Evolutionary conservation across 2,329 filamentous ascomycete genomes (phyloP).

Genomic region (Hypoxylon sp.): DNA sequence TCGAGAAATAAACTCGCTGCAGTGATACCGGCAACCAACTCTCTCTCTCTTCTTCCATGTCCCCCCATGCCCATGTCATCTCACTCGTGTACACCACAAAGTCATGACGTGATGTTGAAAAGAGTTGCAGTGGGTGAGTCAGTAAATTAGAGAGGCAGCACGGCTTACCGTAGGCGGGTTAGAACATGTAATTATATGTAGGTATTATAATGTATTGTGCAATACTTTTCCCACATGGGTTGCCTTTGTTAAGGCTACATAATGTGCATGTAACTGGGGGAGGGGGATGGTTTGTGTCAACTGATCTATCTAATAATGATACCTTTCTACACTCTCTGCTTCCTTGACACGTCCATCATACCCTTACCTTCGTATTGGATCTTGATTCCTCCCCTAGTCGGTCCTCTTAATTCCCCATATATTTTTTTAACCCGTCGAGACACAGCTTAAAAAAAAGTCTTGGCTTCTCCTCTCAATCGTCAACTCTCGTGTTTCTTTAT

Average conservation of each 20-base stretch:
- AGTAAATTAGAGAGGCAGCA: conserved; percentile 11
- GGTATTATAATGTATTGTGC: conserved; percentile 12
- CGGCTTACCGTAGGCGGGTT: conserved; percentile 7
- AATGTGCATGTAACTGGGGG: not conserved
- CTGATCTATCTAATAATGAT: conserved; percentile 24
- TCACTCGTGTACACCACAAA: conserved; percentile 14
- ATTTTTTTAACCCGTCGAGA: conserved; percentile 18
- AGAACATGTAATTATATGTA: conserved; percentile 1
- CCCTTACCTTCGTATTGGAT: conserved; percentile 19
- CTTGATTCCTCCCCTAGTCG: conserved; percentile 9
- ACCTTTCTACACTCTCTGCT: conserved; percentile 11
- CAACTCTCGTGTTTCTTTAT: conserved; percentile 47
- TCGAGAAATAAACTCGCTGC: conserved; percentile 16
- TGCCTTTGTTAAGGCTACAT: not conserved
- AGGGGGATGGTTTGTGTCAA: conserved; percentile 11
- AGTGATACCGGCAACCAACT: conserved; percentile 2
- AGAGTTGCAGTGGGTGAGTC: conserved; percentile 35
- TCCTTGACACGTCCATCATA: not conserved
- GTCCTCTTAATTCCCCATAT: conserved; percentile 24
- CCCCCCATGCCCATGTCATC: conserved; percentile 6
- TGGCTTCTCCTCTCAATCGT: conserved; percentile 46
- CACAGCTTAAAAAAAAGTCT: conserved; percentile 39
- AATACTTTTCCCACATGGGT: conserved; percentile 3
- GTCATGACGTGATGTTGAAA: conserved; percentile 36
- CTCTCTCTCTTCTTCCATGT: no score